Evolutionary conservation across 208 protist genomes (phyloP).

Genomic region (Acanthamoeba castellanii): DNA sequence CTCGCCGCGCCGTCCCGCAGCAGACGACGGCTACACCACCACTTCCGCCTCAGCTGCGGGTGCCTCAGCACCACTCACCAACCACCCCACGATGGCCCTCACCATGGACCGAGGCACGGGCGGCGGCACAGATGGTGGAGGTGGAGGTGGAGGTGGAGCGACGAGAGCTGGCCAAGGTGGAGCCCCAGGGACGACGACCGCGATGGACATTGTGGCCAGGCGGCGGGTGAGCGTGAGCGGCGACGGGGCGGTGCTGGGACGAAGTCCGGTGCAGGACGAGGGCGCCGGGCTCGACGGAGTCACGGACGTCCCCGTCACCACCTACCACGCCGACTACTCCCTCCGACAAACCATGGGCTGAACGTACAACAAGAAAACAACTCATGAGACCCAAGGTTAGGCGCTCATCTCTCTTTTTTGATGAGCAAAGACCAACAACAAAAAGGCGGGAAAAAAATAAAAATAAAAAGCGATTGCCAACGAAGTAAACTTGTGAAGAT

Average conservation of each 20-base stretch:
- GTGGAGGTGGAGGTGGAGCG: background rate
- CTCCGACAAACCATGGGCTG: slow-evolving; percentile 55
- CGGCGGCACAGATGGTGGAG: too few relatives aligned
- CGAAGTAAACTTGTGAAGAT: too few relatives aligned
- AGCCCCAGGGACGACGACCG: background rate
- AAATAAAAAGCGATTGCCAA: too few relatives aligned
- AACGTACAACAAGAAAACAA: background rate
- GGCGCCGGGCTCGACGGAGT: background rate
- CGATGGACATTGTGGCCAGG: slow-evolving; percentile 43
- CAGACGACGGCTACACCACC: background rate
- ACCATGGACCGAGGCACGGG: slow-evolving; percentile 35
- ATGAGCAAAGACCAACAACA: too few relatives aligned
- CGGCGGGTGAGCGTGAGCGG: slow-evolving; percentile 47
- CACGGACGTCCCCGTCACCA: too few relatives aligned
- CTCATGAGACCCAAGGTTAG: too few relatives aligned
- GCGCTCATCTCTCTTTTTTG: too few relatives aligned
- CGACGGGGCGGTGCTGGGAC: slow-evolving; percentile 14
- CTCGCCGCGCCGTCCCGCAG: background rate
- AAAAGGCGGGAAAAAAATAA: too few relatives aligned
- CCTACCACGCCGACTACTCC: slow-evolving; percentile 31
- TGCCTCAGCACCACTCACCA: background rate
- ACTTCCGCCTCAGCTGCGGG: background rate
- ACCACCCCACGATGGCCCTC: slow-evolving; percentile 41
- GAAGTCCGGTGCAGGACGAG: slow-evolving; percentile 54
- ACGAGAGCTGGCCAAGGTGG: background rate